A percentile compares a stretch with the other conserved stretches of the same genome.
phyloP scores from a whole-genome alignment of 352 stramenopile genomes.

The Aphanomyces euteiches region DNA sequence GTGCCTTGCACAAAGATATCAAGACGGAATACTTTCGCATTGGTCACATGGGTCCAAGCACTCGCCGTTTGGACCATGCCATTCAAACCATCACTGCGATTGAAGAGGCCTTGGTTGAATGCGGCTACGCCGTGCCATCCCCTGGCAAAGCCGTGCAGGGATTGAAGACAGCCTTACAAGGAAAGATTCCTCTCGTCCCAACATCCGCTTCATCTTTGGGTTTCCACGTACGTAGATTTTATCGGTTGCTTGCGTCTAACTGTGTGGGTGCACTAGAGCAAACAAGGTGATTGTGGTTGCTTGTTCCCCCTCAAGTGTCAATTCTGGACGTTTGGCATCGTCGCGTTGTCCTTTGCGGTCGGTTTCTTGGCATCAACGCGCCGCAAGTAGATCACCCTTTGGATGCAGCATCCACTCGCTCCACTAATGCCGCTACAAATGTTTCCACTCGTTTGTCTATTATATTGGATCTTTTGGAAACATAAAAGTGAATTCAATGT shows the following conservation, averaged over 20 bases:
- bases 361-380: constrained; percentile 52
- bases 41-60: constrained; percentile 77
- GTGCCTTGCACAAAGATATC: constrained; percentile 71
- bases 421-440: neutral
- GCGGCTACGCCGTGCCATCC: constrained; percentile 55
- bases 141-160: constrained; percentile 49
- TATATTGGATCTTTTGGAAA: too few species aligned
- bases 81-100: constrained; percentile 72
- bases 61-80: constrained; percentile 65
- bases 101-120: constrained; percentile 65
- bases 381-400: constrained; percentile 43
- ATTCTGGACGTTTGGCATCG: constrained; percentile 55
- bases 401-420: neutral
- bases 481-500: too few species aligned
- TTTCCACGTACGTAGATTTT: neutral
- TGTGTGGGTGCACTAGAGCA: constrained; percentile 19
- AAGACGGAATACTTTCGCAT: constrained; percentile 85
- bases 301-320: constrained; percentile 67
- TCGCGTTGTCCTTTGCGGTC: constrained; percentile 54
- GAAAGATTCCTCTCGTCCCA: constrained; percentile 50
- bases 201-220: neutral
- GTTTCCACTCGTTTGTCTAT: too few species aligned
- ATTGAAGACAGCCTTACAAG: constrained; percentile 38
- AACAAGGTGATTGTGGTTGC: constrained; percentile 49
- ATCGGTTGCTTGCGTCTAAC: constrained; percentile 34